Evolutionary conservation across 192 early-diverging fungal genomes (phyloP), one percentile per base, ranked within the genome.

Genomic region (Dispira simplex): DNA sequence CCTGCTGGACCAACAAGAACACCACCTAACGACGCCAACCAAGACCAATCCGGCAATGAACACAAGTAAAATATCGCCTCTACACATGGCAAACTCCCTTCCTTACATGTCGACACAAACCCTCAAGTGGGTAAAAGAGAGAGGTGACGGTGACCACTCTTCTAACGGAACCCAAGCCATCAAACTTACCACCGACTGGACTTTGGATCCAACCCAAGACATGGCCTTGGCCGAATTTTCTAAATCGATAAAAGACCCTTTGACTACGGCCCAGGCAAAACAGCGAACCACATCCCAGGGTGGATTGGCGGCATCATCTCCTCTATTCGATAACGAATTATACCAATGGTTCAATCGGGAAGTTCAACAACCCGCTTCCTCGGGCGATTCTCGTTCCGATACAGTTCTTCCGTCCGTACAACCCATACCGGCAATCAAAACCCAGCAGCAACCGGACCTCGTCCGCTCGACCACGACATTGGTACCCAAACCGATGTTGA

Each of bases 211-310:
- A 6, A 44, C n/a, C 11, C 44, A 62, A 16, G 59, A 62, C 18
- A 16, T 62, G 12, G 59, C 43, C n/a, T 18, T 62, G 44, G 59
- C 44, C n/a, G 59, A 62, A 20, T 62, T 62, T 45, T 44, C 59
- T 43, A 16, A 62, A 13, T 21, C n/a, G 6, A 21, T 62, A 20
- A 20, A 39, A 12, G 59, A 44, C 21, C 54, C 13, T 28, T 16
- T 51, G 48, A 23, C 48, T 16, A 23, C 48, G 9, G 48, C 48
- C 18, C 16, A 16, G 21, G 21, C 48, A 16, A 23, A 23, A 51
- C 3, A 23, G 4, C 16, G 48, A 51, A 20, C 48, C 4, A 8
- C 21, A 23, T 20, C 48, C 1, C 16, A 28, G 16, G 13, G 25
- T 12, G 54, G 23, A 10, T 21, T 13, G 13, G 21, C 25, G 3